Conservation (phyloP, 805 yeast species). For the Saccharomycopsis microspora region DNA sequence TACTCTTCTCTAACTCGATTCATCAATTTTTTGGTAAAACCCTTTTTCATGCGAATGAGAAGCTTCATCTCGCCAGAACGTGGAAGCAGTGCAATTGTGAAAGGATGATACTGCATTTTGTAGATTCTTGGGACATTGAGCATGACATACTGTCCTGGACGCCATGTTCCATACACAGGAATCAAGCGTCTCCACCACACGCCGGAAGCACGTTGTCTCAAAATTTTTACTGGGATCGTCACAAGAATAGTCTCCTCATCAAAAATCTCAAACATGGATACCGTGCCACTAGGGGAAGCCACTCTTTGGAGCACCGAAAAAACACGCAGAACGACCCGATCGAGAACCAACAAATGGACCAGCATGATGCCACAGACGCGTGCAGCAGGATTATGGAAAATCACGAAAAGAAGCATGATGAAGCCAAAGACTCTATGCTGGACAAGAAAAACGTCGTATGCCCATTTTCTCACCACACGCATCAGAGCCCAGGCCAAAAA, state of each 20-base stretch:
- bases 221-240: slow-evolving; percentile 23
- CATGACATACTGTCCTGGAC: slow-evolving; percentile 35
- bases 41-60: slow-evolving; percentile 29
- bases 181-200: slow-evolving; percentile 18
- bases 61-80: slow-evolving; percentile 29
- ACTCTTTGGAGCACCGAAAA: slow-evolving; percentile 24
- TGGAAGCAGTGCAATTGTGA: slow-evolving; percentile 32
- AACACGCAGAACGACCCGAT: slow-evolving; percentile 26
- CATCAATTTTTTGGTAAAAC: slow-evolving; percentile 30
- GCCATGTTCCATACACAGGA: slow-evolving; percentile 33
- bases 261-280: slow-evolving; percentile 27
- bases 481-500: slow-evolving; percentile 27
- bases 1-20: slow-evolving; percentile 15
- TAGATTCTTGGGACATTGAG: slow-evolving; percentile 30
- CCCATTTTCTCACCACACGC: slow-evolving; percentile 26
- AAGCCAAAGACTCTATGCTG: slow-evolving; percentile 32
- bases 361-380: slow-evolving; percentile 28
- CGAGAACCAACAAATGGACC: slow-evolving; percentile 32
- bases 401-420: slow-evolving; percentile 30
- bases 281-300: slow-evolving; percentile 28
- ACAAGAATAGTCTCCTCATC: slow-evolving; percentile 31
- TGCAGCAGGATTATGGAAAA: slow-evolving; percentile 30
- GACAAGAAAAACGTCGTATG: slow-evolving; percentile 32
- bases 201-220: slow-evolving; percentile 21
- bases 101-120: slow-evolving; percentile 34